Evolutionary conservation across 2,329 filamentous ascomycete genomes (phyloP).

Genomic region (Beauveria sp.): DNA sequence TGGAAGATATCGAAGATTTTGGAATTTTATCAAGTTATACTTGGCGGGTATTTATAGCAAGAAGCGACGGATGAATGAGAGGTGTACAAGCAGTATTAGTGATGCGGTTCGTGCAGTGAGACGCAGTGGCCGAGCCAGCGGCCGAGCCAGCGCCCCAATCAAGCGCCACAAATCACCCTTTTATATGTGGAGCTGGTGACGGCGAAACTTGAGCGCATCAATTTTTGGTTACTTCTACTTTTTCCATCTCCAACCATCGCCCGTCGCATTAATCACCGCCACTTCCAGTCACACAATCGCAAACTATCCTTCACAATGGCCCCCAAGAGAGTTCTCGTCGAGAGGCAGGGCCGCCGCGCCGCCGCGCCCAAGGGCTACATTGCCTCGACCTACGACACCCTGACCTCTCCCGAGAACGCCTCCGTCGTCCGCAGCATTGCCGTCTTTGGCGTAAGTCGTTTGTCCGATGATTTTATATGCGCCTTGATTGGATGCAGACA

Average conservation of each 20-base stretch:
- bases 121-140: not conserved
- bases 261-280: constrained; percentile 7
- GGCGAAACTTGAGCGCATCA: constrained; percentile 2
- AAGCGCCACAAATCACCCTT: constrained; percentile 6
- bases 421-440: constrained; percentile 60
- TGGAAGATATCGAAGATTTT: too few species aligned
- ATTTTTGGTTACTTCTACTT: not conserved
- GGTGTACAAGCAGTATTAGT: constrained; percentile 1
- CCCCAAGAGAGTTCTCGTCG: constrained; percentile 51
- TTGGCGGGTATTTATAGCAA: not conserved
- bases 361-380: constrained; percentile 45
- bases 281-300: not conserved
- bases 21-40: not conserved
- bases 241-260: not conserved
- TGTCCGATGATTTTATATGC: not conserved
- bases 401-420: constrained; percentile 61
- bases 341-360: constrained; percentile 35
- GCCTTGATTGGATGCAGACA: not conserved
- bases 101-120: not conserved
- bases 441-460: constrained; percentile 56
- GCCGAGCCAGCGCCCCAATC: not conserved
- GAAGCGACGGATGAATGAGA: not conserved
- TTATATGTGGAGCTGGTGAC: constrained; percentile 7
- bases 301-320: constrained; percentile 42
- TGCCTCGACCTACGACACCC: constrained; percentile 49